A percentile compares a stretch with the other conserved stretches of the same genome.
Conservation (phyloP, 2,329 filamentous ascomycete genomes). For the Colletotrichum sp. region DNA sequence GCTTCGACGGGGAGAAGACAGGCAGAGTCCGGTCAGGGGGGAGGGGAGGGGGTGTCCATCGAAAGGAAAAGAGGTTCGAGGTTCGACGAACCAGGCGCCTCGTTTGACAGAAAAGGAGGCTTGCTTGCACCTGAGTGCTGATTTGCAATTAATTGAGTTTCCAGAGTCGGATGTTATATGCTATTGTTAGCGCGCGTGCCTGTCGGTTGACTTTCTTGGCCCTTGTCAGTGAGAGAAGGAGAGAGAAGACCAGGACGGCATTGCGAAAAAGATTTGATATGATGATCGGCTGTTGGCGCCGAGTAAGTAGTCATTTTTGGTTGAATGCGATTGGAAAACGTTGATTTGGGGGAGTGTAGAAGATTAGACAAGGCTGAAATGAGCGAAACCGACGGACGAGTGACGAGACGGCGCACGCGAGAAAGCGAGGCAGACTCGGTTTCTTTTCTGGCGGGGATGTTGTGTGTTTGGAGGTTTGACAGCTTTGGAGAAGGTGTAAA, state of each 20-base stretch:
- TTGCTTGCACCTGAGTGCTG: background rate
- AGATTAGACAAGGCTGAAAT: background rate
- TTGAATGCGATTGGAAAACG: background rate
- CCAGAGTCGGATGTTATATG: background rate
- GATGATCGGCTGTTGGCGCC: background rate
- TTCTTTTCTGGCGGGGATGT: background rate
- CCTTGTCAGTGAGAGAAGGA: background rate
- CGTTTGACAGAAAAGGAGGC: background rate
- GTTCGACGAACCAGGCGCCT: background rate
- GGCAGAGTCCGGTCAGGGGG: background rate
- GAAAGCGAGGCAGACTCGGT: background rate
- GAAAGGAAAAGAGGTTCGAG: background rate
- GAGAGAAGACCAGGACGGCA: background rate
- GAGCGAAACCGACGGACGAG: background rate
- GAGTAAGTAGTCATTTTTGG: background rate
- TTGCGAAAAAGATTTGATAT: background rate
- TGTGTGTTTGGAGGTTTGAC: background rate
- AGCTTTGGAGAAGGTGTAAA: background rate
- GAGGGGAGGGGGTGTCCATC: background rate
- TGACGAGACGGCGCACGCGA: background rate
- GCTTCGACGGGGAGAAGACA: background rate
- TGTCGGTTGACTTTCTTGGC: background rate
- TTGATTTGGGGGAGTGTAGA: background rate
- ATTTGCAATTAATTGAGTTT: slow-evolving; percentile 5
- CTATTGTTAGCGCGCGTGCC: background rate